phyloP scores from a whole-genome alignment of 495 filamentous ascomycete genomes.

The Pseudoneurospora amorphoporcata region DNA sequence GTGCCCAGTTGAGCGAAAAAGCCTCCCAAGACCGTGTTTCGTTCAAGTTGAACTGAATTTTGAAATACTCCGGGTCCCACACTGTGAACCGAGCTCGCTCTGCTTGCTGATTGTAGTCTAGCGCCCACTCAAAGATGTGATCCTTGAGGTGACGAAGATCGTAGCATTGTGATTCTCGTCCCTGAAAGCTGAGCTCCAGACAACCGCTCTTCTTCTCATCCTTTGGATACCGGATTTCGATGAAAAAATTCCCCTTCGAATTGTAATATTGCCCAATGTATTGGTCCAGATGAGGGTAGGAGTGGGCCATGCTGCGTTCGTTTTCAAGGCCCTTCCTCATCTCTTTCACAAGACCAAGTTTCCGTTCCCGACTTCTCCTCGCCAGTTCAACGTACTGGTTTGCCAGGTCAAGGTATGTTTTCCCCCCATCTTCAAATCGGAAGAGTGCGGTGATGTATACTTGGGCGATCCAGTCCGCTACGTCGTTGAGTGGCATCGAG shows the following conservation, averaged over 20 bases:
- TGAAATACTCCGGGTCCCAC: background rate
- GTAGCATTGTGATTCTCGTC: background rate
- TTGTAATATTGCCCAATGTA: background rate
- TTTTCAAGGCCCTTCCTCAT: background rate
- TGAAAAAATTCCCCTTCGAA: background rate
- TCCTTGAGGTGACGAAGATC: conserved; percentile 2
- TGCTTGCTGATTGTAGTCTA: background rate
- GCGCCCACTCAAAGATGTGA: conserved; percentile 5
- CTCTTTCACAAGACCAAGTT: background rate
- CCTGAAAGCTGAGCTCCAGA: conserved; percentile 5
- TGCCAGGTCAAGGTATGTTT: background rate
- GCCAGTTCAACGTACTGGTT: conserved; percentile 5
- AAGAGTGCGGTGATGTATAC: conserved; percentile 15
- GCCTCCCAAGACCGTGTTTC: background rate
- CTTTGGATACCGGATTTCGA: background rate
- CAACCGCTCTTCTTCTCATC: background rate
- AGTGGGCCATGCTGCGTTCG: background rate
- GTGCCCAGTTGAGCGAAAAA: background rate
- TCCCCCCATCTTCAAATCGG: background rate
- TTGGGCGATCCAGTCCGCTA: conserved; percentile 20
- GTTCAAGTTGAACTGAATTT: background rate
- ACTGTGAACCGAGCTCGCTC: background rate
- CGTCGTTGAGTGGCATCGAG: conserved; percentile 14
- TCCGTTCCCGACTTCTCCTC: background rate
- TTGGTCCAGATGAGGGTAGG: background rate